These are phyloP conservation scores for Saturnispora sanitii DNA, from an alignment of 805 yeast genomes.

Conservation along the genomic window DNA sequence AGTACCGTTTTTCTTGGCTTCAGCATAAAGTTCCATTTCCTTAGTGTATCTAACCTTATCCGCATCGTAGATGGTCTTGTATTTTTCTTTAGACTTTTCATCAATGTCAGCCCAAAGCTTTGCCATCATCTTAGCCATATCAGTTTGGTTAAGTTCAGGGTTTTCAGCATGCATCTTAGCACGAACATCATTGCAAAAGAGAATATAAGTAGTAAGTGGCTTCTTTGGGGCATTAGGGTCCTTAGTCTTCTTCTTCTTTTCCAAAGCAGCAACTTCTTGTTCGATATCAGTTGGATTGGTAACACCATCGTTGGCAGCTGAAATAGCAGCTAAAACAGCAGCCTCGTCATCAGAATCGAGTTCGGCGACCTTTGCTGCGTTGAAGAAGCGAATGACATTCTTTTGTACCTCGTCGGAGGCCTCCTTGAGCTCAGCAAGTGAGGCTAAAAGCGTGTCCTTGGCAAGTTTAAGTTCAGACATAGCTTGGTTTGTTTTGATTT, in stretches of 20 bases:
- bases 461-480: constrained; percentile 21
- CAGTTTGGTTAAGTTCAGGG: constrained; percentile 61
- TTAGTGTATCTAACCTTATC: constrained; percentile 31
- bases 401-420: constrained; percentile 81
- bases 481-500: neutral
- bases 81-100: constrained; percentile 59
- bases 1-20: constrained; percentile 23
- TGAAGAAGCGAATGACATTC: constrained; percentile 70
- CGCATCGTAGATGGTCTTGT: constrained; percentile 52
- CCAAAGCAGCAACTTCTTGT: neutral
- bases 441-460: constrained; percentile 47
- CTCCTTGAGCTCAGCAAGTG: constrained; percentile 71
- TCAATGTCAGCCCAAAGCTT: constrained; percentile 68
- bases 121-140: constrained; percentile 70
- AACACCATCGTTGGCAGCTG: constrained; percentile 9
- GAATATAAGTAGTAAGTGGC: constrained; percentile 81
- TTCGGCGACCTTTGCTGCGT: constrained; percentile 32
- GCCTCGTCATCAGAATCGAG: constrained; percentile 2
- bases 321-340: neutral
- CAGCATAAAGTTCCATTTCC: constrained; percentile 23
- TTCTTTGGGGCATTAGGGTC: constrained; percentile 96
- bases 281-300: constrained; percentile 11
- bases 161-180: constrained; percentile 64
- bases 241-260: constrained; percentile 42
- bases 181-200: constrained; percentile 66